Evolutionary conservation across 805 yeast genomes (phyloP).

Genomic region (Barnettozyma wickerhamii): DNA sequence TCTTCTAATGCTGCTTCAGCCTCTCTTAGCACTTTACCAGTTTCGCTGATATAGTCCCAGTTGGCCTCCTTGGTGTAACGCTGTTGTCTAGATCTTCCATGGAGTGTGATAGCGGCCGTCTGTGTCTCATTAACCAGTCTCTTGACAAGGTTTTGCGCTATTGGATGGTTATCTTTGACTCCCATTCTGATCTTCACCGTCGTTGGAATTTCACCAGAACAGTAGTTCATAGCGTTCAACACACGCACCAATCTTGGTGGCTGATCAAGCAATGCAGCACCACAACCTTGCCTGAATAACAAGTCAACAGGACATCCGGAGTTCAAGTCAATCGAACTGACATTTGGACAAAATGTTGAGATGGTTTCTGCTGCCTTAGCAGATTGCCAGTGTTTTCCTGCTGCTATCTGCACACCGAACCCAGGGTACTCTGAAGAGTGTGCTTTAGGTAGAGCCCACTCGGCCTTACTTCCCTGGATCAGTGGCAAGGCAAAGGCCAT

Average conservation of each 20-base stretch:
- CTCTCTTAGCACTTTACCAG: conserved; percentile 63
- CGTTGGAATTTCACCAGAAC: conserved; percentile 86
- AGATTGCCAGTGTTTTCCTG: conserved; percentile 90
- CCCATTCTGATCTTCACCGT: conserved; percentile 94
- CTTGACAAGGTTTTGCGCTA: conserved; percentile 75
- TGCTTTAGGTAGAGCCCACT: conserved; percentile 96
- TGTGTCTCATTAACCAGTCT: conserved; percentile 74
- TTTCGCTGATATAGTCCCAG: conserved; percentile 82
- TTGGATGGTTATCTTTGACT: conserved; percentile 74
- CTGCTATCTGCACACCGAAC: conserved; percentile 91
- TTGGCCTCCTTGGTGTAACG: conserved; percentile 88
- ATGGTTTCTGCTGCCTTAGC: conserved; percentile 86
- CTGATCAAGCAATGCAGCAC: conserved; percentile 87
- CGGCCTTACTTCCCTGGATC: conserved; percentile 85
- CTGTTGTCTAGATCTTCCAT: conserved; percentile 96
- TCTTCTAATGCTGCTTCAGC: conserved; percentile 52
- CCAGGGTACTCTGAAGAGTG: conserved; percentile 80
- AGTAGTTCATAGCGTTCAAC: conserved; percentile 82
- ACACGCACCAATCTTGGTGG: conserved; percentile 78
- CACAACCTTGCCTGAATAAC: conserved; percentile 92
- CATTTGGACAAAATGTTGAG: conserved; percentile 48
- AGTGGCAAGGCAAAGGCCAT: conserved; percentile 90
- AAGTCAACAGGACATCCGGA: conserved; percentile 98
- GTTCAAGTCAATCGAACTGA: conserved; percentile 85
- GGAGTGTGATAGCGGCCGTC: conserved; percentile 87